Percentiles rank a stretch among this genome's conserved stretches.
Conservation (phyloP, 1,284 basidiomycete species). For the Uromyces viciae-fabae region DNA sequence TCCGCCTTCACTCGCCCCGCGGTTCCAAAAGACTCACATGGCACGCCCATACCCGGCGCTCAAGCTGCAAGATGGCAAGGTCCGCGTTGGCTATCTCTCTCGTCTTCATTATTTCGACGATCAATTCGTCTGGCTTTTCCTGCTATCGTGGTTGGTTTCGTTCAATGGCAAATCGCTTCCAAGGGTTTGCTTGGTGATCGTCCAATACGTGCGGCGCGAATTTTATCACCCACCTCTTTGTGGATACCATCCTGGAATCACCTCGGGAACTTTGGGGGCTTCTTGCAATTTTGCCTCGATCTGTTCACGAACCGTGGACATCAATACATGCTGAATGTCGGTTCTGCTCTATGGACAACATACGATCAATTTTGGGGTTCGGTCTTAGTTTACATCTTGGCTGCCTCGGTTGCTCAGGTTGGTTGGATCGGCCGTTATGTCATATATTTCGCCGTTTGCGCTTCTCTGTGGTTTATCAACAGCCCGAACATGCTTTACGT, state of each 20-base stretch:
- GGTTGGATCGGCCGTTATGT: slow-evolving; percentile 54
- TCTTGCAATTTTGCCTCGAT: slow-evolving; percentile 55
- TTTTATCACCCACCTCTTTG: slow-evolving; percentile 53
- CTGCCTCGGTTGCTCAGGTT: slow-evolving; percentile 55
- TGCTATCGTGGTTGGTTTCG: slow-evolving; percentile 55
- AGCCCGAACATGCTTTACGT: slow-evolving; percentile 54
- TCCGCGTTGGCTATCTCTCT: slow-evolving; percentile 52
- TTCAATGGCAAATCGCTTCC: slow-evolving; percentile 55
- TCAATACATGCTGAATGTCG: slow-evolving; percentile 55
- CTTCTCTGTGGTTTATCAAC: slow-evolving; percentile 53
- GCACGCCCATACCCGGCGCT: slow-evolving; percentile 52
- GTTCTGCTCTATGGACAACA: slow-evolving; percentile 57
- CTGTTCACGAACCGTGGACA: slow-evolving; percentile 56
- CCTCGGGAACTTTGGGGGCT: slow-evolving; percentile 55
- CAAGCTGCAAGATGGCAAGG: slow-evolving; percentile 47
- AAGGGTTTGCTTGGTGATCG: slow-evolving; percentile 50
- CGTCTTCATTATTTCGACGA: slow-evolving; percentile 55
- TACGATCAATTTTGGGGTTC: slow-evolving; percentile 58
- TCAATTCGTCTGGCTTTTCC: slow-evolving; percentile 56
- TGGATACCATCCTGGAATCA: slow-evolving; percentile 56
- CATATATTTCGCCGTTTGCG: slow-evolving; percentile 52
- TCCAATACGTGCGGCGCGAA: slow-evolving; percentile 51
- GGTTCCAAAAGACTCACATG: slow-evolving; percentile 53
- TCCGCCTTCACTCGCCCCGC: slow-evolving; percentile 53
- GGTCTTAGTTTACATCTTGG: slow-evolving; percentile 56